A percentile compares a stretch with the other conserved stretches of the same genome.
These are phyloP conservation scores for Leishmania tropica DNA, from an alignment of 208 protist genomes.

Conservation along the genomic window DNA sequence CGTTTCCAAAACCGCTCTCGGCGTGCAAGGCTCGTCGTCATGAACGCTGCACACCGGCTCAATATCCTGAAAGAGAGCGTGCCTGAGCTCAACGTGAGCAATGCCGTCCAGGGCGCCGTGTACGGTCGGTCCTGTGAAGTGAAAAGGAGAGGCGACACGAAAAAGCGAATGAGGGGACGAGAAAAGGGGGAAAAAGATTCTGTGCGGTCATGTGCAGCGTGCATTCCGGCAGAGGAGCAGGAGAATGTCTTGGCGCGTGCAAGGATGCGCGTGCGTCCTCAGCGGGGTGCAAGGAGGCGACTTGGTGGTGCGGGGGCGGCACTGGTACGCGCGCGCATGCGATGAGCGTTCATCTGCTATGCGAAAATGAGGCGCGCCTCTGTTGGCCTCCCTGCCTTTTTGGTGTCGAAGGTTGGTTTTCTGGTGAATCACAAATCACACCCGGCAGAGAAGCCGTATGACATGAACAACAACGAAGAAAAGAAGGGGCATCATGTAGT, in stretches of 20 bases:
- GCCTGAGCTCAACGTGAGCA: not conserved
- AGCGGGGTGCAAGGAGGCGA: not conserved
- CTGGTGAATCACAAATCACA: not conserved
- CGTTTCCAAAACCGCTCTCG: not conserved
- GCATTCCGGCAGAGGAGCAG: no score
- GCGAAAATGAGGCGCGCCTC: not conserved
- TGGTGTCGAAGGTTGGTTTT: not conserved
- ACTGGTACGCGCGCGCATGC: not conserved
- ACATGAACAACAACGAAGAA: not conserved
- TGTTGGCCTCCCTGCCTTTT: not conserved
- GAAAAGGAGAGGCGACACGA: not conserved
- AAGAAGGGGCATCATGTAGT: not conserved
- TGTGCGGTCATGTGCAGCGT: no score
- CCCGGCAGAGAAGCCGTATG: not conserved
- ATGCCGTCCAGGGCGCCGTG: not conserved
- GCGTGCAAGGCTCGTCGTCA: not conserved
- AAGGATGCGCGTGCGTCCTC: no score
- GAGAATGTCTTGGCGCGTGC: no score
- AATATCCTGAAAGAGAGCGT: not conserved
- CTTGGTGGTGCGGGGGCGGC: no score
- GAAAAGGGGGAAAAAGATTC: no score
- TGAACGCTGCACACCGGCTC: not conserved
- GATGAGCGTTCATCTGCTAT: not conserved
- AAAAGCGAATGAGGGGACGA: not conserved
- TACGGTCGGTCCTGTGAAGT: not conserved